phyloP scores from a whole-genome alignment of 2,329 filamentous ascomycete species.

The Colletotrichum incanum region DNA sequence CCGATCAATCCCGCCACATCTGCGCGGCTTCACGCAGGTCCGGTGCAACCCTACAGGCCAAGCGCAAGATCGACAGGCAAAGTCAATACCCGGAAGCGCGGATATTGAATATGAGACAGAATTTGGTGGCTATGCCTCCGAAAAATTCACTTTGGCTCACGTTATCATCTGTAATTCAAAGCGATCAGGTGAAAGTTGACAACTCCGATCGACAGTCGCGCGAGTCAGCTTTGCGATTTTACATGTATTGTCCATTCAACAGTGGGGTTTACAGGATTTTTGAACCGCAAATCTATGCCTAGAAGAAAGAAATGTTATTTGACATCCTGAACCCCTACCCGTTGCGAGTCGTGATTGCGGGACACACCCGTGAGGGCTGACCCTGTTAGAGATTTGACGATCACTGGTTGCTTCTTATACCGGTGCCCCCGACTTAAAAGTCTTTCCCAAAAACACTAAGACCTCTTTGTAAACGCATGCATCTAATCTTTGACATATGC shows the following conservation, averaged over 20 bases:
- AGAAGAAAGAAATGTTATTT: neutral
- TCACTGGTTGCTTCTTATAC: neutral
- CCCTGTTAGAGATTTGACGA: slow-evolving; percentile 2
- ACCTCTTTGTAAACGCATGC: too few relatives aligned
- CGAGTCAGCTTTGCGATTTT: neutral
- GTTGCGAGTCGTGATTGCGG: neutral
- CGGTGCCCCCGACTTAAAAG: neutral
- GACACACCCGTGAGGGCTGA: neutral
- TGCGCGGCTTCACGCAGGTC: slow-evolving; percentile 3
- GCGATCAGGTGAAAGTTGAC: neutral
- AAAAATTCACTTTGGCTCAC: neutral
- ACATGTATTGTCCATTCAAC: neutral
- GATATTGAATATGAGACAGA: neutral
- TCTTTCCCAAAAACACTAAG: neutral
- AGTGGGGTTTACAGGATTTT: neutral
- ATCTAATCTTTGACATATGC: neutral
- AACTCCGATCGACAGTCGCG: neutral
- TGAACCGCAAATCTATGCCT: neutral
- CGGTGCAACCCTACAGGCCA: neutral
- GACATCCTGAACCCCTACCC: neutral
- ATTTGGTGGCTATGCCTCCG: neutral
- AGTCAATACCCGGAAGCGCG: slow-evolving; percentile 8
- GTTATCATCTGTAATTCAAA: too few relatives aligned
- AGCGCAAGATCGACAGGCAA: slow-evolving; percentile 18
- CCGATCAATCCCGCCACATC: neutral